Evolutionary conservation across 2,329 filamentous ascomycete species (phyloP), one percentile per base, ranked within the genome.

Genomic region (Aaosphaeria arxii): DNA sequence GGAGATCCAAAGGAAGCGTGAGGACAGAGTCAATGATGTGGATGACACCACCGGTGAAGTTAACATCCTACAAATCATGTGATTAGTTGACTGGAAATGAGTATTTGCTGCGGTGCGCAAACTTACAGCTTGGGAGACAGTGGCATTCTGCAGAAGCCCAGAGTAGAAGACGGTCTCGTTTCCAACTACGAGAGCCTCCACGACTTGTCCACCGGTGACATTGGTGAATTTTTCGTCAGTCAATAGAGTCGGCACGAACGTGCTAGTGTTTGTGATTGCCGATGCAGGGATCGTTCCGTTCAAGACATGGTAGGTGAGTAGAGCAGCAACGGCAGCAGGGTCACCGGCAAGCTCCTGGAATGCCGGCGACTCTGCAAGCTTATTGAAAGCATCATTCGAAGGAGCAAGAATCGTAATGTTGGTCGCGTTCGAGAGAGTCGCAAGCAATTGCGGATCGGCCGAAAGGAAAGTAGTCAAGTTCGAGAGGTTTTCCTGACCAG

Each of bases 341-440:
- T 72, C 59, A 30, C 57, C 48, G 4, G 59, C 53, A 35, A 67
- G 52, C 4, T 60, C 56, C 7, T 55, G 47, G 2, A 69, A 56
- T 2, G 66, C 64, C 2, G 67, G 54, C 31, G 60, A 66, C 44
- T 72, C 71, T 13, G 74, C 55, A 38, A 77, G 58, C 9, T 58
- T 56, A 24, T 55, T 45, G 40, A 79, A 70, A 0, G 80, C 81
- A 7, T 74, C 59, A 58, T 84, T 82, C 59, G 71, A 77, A 0
- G 81, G 81, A 0, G 82, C 81, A 5, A 85, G 73, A 35, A 84
- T 67, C 5, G 83, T 86, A 48, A 85, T 71, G 58, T 84, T 81
- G 11, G 58, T 55, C 4, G 74, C 65, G 29, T 55, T 57, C 33
- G 61, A 58, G 31, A 82, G 63, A 4, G 66, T 49, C 7, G 57